A percentile compares a stretch with the other conserved stretches of the same genome.
Evolutionary conservation across 305 asterid genomes (phyloP).

Genomic region (Fraxinus angustifolia): DNA sequence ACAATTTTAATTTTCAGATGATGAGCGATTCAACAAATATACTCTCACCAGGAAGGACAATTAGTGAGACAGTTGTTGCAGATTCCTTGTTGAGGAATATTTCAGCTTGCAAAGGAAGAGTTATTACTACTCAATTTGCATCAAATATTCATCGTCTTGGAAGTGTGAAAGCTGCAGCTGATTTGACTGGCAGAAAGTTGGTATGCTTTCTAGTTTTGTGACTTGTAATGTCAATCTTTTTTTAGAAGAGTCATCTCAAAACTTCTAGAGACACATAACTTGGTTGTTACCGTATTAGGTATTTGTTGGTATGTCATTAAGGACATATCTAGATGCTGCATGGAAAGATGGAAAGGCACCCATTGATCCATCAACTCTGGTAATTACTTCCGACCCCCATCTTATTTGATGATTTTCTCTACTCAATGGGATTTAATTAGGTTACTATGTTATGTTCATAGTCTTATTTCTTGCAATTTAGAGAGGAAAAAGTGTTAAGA

Average conservation of each 20-base stretch:
- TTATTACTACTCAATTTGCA: slow-evolving; percentile 94
- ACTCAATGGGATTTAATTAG: background rate
- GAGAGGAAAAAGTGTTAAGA: background rate
- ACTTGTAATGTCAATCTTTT: background rate
- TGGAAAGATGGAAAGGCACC: slow-evolving; percentile 99
- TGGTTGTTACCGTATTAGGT: slow-evolving; percentile 46
- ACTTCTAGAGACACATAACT: slow-evolving; percentile 22
- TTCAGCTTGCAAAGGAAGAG: slow-evolving; percentile 85
- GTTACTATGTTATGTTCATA: background rate
- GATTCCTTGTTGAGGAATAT: slow-evolving; percentile 80
- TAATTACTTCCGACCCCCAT: slow-evolving; percentile 30
- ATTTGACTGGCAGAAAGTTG: slow-evolving; percentile 95
- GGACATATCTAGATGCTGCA: slow-evolving; percentile 98
- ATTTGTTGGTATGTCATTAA: slow-evolving; percentile 97
- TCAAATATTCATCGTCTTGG: slow-evolving; percentile 98
- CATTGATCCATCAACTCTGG: slow-evolving; percentile 98
- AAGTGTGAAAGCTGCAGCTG: slow-evolving; percentile 98
- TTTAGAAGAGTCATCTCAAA: slow-evolving; percentile 13
- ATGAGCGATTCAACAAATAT: slow-evolving; percentile 99
- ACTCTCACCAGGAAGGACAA: slow-evolving; percentile 95
- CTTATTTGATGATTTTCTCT: slow-evolving; percentile 5
- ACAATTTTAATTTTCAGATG: slow-evolving; percentile 57
- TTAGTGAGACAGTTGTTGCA: slow-evolving; percentile 91
- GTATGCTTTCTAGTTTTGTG: slow-evolving; percentile 39
- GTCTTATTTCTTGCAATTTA: background rate